Evolutionary conservation across 1,139 yeast species (phyloP).

Genomic region (Saccharomyces pastorianus): DNA sequence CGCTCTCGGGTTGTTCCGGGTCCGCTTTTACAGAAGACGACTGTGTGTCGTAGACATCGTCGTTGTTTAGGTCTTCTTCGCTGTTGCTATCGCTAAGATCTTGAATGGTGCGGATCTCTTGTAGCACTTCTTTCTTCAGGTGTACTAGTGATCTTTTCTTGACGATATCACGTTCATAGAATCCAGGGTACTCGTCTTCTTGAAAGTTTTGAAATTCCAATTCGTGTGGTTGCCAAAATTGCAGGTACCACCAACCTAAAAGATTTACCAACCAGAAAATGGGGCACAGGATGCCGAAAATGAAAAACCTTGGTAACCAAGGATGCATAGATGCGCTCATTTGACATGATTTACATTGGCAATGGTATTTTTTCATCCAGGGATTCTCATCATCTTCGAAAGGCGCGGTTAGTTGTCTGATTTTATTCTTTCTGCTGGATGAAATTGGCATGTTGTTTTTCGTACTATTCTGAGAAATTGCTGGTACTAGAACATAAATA

Average conservation of each 20-base stretch:
- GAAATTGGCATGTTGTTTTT: background rate
- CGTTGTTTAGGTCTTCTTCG: background rate
- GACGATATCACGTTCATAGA: constrained; percentile 12
- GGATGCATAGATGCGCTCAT: constrained; percentile 3
- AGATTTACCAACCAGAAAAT: constrained; percentile 18
- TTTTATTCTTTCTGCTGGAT: background rate
- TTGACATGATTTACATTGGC: constrained; percentile 23
- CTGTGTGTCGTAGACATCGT: background rate
- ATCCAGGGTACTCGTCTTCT: constrained; percentile 20
- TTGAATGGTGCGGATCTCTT: background rate
- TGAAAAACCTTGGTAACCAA: constrained; percentile 12
- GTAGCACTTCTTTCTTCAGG: background rate
- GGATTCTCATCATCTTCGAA: background rate
- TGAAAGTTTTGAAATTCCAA: constrained; percentile 10
- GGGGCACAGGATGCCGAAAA: constrained; percentile 24
- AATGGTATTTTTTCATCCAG: constrained; percentile 7
- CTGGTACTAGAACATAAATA: background rate
- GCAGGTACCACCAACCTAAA: constrained; percentile 13
- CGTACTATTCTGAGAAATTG: background rate
- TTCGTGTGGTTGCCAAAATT: constrained; percentile 13
- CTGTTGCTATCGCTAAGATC: background rate
- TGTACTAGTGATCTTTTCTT: constrained; percentile 4
- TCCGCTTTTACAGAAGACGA: background rate
- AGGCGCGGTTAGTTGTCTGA: background rate
- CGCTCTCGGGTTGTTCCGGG: background rate